Base-by-base conservation (phyloP, 768 basidiomycete species). In the Tulasnella sp. region DNA sequence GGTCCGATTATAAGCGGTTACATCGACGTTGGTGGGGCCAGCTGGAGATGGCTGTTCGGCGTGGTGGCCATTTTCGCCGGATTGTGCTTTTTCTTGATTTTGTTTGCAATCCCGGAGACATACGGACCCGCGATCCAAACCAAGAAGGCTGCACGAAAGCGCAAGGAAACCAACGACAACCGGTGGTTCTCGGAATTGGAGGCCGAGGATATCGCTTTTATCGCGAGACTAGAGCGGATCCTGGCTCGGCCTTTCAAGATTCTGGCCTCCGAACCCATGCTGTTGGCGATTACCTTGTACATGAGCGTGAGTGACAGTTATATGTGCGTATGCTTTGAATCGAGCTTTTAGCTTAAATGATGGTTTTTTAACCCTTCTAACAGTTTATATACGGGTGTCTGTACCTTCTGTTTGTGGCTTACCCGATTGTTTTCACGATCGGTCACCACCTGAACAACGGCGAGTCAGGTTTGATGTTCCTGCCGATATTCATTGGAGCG, bases 321-420 rank as follows among this genome's bases (percentile, higher is more conserved):
- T 6, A 74, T n/a, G 20, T 23, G 40, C 13, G 32, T 15, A 0
- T 46, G 26, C 61, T 29, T n/a, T 23, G n/a, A 23, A 67, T 6
- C 2, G 5, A 0, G 74, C 48, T 7, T 44, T 70, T 39, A 23
- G 46, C 46, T 40, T 7, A 40, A 32, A 13, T n/a, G 71, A 35
- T 20, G 70, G 20, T 11, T 40, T n/a, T 29, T 73, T 40, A 9
- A 0, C 10, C 11, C 75, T 74, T n/a, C 48, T 42, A 20, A 32
- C 7, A 55, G 35, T 74, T 77, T 51, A 70, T 70, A 16, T 81
- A 80, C 71, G 82, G 82, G 18, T 78, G 81, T 78, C 76, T 83
- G n/a, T 83, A 83, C 79, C 78, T 82, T 16, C 79, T 82, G 32
- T 84, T 83, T 80, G 83, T 83, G 70, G 82, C 82, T 3, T 82